Evolutionary conservation across 2,329 filamentous ascomycete genomes (phyloP), one percentile per base, ranked within the genome.

Genomic region (Huntiella moniliformis): DNA sequence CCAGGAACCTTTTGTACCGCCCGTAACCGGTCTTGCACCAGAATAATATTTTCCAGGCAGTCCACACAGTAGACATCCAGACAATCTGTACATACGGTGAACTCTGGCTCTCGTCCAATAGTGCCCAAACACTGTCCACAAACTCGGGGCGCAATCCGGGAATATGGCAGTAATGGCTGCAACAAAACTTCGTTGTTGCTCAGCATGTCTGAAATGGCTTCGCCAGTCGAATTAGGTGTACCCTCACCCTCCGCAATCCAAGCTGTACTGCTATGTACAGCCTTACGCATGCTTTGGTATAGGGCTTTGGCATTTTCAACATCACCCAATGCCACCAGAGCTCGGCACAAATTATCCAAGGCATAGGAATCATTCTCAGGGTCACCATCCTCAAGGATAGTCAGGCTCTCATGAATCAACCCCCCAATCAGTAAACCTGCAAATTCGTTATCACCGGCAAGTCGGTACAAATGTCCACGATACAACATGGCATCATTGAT

Each of bases 401-500:
- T 56, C 10, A 65, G 54, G 36, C 59, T 63, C 17, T 64, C 62
- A 11, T 56, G 52, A 11, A 65, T 56, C 16, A 65, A 56, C 1
- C 49, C 54, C 1, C 54, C 49, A 2, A 65, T 55, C 15, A 63
- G 52, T 3, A 48, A 45, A 2, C 54, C 51, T 0, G 63, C 57
- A 4, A 58, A 57, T 0, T 44, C 35, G 4, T 48, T 52, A 17
- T 56, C 51, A 3, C 57, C 56, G 0, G 56, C 51, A 2, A 61
- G 55, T 0, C 61, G 58, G 50, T 63, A 60, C 45, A 64, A 57
- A 11, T 63, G 54, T 1, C 61, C 57, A 8, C 64, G 56, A 50
- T 63, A 65, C 16, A 66, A 59, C 12, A 61, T 58, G 0, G 63
- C 63, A 2, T 59, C 58, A 43, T 66, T 65, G 49, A 64, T 57